Evolutionary conservation across 306 rosid species (phyloP).

Genomic region (Vigna mungo): DNA sequence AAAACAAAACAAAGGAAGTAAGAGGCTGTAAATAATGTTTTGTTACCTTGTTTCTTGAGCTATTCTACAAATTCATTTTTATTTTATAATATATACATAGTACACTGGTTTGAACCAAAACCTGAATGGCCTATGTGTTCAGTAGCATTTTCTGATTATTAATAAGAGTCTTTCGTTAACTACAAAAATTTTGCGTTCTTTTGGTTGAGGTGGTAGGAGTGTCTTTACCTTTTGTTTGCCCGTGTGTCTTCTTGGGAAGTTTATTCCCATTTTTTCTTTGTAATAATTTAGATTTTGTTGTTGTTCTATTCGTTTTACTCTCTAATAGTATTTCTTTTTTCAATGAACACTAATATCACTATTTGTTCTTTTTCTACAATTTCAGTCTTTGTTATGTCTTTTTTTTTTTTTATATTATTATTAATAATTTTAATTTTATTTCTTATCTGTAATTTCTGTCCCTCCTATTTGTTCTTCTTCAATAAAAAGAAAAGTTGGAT

Average conservation of each 20-base stretch:
- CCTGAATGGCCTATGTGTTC: slow-evolving; percentile 23
- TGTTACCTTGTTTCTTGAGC: background rate
- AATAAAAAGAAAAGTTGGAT: background rate
- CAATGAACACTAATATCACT: background rate
- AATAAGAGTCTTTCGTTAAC: background rate
- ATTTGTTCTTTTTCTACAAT: background rate
- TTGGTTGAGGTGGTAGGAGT: slow-evolving; percentile 11
- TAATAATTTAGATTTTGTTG: slow-evolving; percentile 5
- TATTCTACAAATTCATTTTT: background rate
- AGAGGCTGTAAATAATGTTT: slow-evolving; percentile 15
- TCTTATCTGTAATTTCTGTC: background rate
- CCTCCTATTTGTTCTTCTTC: background rate
- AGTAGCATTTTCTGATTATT: background rate
- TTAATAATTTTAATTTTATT: background rate
- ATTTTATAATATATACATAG: background rate
- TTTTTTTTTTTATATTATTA: background rate
- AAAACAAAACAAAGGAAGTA: slow-evolving; percentile 14
- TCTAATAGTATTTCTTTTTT: background rate
- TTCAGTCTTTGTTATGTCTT: background rate
- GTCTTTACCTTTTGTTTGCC: slow-evolving; percentile 19
- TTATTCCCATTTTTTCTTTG: slow-evolving; percentile 15
- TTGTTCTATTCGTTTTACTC: slow-evolving; percentile 33
- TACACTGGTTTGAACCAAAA: slow-evolving; percentile 25
- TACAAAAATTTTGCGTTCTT: background rate
- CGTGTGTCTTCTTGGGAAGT: slow-evolving; percentile 12